Evolutionary conservation across 2,329 filamentous ascomycete species (phyloP), one percentile per base, ranked within the genome.

Genomic region (Diaporthe destruens): DNA sequence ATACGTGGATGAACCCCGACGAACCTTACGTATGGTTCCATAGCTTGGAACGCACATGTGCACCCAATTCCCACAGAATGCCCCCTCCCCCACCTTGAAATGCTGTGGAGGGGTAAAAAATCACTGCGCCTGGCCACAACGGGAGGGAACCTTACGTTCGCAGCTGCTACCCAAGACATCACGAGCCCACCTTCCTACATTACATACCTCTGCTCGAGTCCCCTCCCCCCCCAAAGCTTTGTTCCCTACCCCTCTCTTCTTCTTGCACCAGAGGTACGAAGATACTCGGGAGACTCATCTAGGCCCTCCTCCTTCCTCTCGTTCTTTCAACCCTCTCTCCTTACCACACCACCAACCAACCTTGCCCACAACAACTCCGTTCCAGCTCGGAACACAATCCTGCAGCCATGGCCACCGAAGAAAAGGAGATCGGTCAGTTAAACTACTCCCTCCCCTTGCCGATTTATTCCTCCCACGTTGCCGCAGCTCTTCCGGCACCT

Each of bases 391-490:
- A 53, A 61, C 7, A 61, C 7, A 49, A 59, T 29, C 36, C 44
- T 44, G 71, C 66, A 69, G 81, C 65, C 59, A 84, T 84, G 82
- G 80, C 82, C 71, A 80, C 82, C 75, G 82, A 83, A 76, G 69
- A 75, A 59, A 83, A 84, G 76, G 80, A 81, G 77, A 79, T 80
- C 69, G 82, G 82, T 84, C 71, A 78, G 82, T 81, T 72, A 2
- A 42, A 65, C 44, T 39, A 25, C 63, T 47, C 54, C 61, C 55
- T 32, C 49, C 55, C 67, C 42, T 56, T 49, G 23, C 36, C 7
- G 14, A 36, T 14, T 56, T 51, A 25, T 54, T 71, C 67, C 16
- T 47, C n/a, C 59, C 39, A 7, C 47, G 20, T 11, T 23, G 23
- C 53, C 53, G 44, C 63, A 67, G 51, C 68, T 70, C 16, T 57